Evolutionary conservation across 805 yeast genomes (phyloP).

Genomic region (Saccharomycopsis guyanensis): DNA sequence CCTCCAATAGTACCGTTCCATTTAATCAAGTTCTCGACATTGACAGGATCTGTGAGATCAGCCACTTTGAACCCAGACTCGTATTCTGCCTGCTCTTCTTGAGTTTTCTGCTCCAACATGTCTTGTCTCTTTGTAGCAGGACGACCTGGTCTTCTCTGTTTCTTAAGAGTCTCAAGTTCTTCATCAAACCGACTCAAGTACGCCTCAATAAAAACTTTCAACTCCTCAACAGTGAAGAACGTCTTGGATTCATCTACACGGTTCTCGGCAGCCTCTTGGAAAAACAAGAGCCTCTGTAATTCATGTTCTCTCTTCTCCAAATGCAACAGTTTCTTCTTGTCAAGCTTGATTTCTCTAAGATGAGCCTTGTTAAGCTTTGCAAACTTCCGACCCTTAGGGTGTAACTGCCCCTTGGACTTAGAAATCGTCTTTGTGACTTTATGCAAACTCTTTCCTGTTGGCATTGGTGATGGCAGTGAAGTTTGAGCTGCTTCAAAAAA

Average conservation of each 20-base stretch:
- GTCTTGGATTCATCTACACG: conserved; percentile 33
- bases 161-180: conserved; percentile 56
- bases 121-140: conserved; percentile 72
- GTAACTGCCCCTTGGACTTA: conserved; percentile 43
- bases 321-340: conserved; percentile 47
- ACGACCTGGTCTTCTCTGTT: conserved; percentile 76
- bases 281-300: conserved; percentile 46
- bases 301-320: conserved; percentile 54
- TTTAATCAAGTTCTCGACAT: conserved; percentile 49
- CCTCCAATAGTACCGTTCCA: conserved; percentile 89
- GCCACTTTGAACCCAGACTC: conserved; percentile 68
- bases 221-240: conserved; percentile 48
- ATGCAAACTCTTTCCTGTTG: conserved; percentile 55
- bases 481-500: not conserved
- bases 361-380: conserved; percentile 82
- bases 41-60: conserved; percentile 53
- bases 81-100: conserved; percentile 55
- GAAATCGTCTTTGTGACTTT: conserved; percentile 58
- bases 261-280: conserved; percentile 48
- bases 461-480: conserved; percentile 36
- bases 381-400: conserved; percentile 86
- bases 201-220: conserved; percentile 51
- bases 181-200: conserved; percentile 66
- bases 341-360: conserved; percentile 67
- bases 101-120: conserved; percentile 50